phyloP scores from a whole-genome alignment of 2,329 filamentous ascomycete genomes.

The Botrytis byssoidea region DNA sequence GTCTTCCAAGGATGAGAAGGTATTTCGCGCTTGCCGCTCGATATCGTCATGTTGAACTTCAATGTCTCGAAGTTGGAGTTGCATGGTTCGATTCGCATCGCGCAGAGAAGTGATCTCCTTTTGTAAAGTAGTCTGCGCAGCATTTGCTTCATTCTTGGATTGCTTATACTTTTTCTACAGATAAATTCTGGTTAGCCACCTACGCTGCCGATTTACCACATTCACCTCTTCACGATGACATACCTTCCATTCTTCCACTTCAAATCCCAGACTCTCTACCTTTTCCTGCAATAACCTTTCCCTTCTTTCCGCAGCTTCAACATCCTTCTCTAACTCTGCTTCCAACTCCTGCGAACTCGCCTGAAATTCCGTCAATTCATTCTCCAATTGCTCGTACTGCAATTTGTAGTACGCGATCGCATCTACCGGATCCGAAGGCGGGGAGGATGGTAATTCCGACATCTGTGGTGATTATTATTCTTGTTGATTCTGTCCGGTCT shows the following conservation, averaged over 20 bases:
- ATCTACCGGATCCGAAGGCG: slow-evolving; percentile 64
- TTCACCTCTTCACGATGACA: slow-evolving; percentile 37
- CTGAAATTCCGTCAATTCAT: slow-evolving; percentile 90
- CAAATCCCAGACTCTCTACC: slow-evolving; percentile 78
- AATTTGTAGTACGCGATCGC: slow-evolving; percentile 92
- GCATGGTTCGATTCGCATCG: slow-evolving; percentile 77
- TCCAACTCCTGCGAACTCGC: slow-evolving; percentile 92
- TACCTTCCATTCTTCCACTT: slow-evolving; percentile 99
- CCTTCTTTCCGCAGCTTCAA: slow-evolving; percentile 91
- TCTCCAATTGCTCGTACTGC: slow-evolving; percentile 90
- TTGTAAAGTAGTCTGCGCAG: slow-evolving; percentile 81
- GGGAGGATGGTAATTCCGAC: slow-evolving; percentile 60
- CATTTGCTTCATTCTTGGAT: slow-evolving; percentile 81
- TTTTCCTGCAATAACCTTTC: slow-evolving; percentile 84
- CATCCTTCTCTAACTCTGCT: slow-evolving; percentile 90
- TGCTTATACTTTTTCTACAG: slow-evolving; percentile 89
- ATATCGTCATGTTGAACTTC: slow-evolving; percentile 99
- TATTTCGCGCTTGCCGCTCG: slow-evolving; percentile 93
- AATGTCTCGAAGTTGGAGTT: slow-evolving; percentile 84
- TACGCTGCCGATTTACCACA: slow-evolving; percentile 4
- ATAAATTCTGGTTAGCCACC: slow-evolving; percentile 29
- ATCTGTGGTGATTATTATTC: slow-evolving; percentile 29
- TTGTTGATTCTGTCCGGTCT: slow-evolving; percentile 18
- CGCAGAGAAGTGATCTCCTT: slow-evolving; percentile 94
- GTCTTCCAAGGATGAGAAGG: slow-evolving; percentile 92